Conservation (phyloP, 2,329 filamentous ascomycete species). For the Coniosporium tulheliwenetii region DNA sequence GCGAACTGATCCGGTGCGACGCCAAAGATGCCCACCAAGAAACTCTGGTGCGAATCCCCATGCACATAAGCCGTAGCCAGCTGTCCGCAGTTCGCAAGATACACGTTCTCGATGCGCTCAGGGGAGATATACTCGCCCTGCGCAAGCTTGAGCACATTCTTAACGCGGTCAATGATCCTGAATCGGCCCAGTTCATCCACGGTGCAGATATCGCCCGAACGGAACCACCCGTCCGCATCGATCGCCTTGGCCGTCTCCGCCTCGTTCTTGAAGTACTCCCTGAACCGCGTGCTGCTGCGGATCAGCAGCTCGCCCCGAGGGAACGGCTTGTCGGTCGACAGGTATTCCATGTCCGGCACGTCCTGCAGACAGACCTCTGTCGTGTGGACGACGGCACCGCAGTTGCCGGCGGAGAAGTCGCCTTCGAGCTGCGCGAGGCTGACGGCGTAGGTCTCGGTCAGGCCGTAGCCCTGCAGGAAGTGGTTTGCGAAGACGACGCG, state of each 20-base stretch:
- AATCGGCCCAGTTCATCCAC: constrained; percentile 78
- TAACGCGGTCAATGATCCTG: constrained; percentile 88
- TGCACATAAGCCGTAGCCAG: constrained; percentile 77
- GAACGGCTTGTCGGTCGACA: constrained; percentile 70
- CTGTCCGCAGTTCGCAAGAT: constrained; percentile 64
- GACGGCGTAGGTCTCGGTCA: constrained; percentile 85
- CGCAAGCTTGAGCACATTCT: constrained; percentile 97
- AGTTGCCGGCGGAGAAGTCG: constrained; percentile 68
- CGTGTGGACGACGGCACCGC: constrained; percentile 53
- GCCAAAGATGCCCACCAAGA: constrained; percentile 74
- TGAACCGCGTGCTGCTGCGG: constrained; percentile 66
- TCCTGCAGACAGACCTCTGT: constrained; percentile 70
- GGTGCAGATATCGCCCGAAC: constrained; percentile 79
- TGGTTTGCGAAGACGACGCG: constrained; percentile 65
- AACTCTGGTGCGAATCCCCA: constrained; percentile 69
- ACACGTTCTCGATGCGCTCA: constrained; percentile 92
- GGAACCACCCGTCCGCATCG: constrained; percentile 89
- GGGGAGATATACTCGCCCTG: constrained; percentile 98
- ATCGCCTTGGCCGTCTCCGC: constrained; percentile 75
- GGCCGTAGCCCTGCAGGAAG: constrained; percentile 77
- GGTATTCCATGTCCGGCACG: constrained; percentile 89
- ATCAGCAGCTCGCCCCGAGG: constrained; percentile 83
- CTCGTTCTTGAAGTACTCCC: constrained; percentile 77
- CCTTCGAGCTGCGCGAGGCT: constrained; percentile 51
- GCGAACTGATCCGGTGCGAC: constrained; percentile 76